These are phyloP conservation scores for Sphagnum tenellum DNA, from an alignment of 225 moss, liverwort and hornwort genomes.

Conservation along the genomic window DNA sequence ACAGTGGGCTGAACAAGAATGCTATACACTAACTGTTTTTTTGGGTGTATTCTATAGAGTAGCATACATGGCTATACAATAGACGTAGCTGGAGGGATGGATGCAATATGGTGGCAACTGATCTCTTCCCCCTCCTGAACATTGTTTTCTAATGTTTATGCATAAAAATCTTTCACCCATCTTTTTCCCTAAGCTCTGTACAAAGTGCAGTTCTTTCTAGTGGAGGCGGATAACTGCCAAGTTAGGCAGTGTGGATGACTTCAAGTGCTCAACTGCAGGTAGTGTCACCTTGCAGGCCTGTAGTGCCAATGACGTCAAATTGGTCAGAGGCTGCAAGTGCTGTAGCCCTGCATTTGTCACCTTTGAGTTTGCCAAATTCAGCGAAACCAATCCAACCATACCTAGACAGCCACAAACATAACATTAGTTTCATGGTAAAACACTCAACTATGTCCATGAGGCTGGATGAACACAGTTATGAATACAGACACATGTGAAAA, in stretches of 20 bases:
- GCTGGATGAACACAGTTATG: no score
- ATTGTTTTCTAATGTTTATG: no score
- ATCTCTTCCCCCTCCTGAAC: no score
- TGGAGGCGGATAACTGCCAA: conserved; percentile 70
- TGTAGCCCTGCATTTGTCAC: conserved; percentile 82
- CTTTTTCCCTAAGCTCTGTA: no score
- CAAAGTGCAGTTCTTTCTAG: conserved; percentile 3
- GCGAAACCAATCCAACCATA: conserved; percentile 69
- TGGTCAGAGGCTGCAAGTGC: conserved; percentile 63
- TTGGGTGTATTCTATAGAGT: not conserved
- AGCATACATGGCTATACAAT: not conserved
- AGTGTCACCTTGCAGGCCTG: conserved; percentile 76
- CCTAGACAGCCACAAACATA: conserved; percentile 19
- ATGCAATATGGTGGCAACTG: no score
- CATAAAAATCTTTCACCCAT: no score
- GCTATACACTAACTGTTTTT: not conserved
- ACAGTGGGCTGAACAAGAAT: not conserved
- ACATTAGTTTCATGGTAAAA: conserved; percentile 1
- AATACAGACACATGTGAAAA: no score
- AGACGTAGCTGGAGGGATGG: no score
- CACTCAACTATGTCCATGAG: not conserved
- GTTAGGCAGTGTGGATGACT: conserved; percentile 57
- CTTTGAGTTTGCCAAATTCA: conserved; percentile 70
- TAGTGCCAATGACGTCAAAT: conserved; percentile 71
- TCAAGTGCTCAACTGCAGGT: conserved; percentile 60